Percentiles rank a stretch among this genome's conserved stretches.
Conservation (phyloP, 78 protist genomes). For the slime mould (Dictyostelium discoideum) region dicty_2.7 NC_007090.3:3345001-3345500, state of each 20-base stretch:
- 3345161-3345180: too few relatives aligned
- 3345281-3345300: conserved; percentile 88
- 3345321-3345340: conserved; percentile 92
- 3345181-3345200: too few relatives aligned
- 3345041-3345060: too few relatives aligned
- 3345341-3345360: conserved; percentile 97
- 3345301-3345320: conserved; percentile 95
- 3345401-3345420: conserved; percentile 20
- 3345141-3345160: too few relatives aligned
- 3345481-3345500: background rate
- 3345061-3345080: background rate
- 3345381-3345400: conserved; percentile 75
- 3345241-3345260: background rate
- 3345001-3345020: background rate
- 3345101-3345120: background rate
- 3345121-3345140: too few relatives aligned
- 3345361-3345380: conserved; percentile 94
- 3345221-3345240: background rate
- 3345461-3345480: background rate
- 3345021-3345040: too few relatives aligned
- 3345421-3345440: background rate
- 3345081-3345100: background rate
- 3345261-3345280: conserved; percentile 22
- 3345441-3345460: too few relatives aligned
- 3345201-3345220: background rate